These are phyloP conservation scores for Saposhnikovia divaricata DNA, from an alignment of 129 eudicot species.

Conservation along the genomic window DNA sequence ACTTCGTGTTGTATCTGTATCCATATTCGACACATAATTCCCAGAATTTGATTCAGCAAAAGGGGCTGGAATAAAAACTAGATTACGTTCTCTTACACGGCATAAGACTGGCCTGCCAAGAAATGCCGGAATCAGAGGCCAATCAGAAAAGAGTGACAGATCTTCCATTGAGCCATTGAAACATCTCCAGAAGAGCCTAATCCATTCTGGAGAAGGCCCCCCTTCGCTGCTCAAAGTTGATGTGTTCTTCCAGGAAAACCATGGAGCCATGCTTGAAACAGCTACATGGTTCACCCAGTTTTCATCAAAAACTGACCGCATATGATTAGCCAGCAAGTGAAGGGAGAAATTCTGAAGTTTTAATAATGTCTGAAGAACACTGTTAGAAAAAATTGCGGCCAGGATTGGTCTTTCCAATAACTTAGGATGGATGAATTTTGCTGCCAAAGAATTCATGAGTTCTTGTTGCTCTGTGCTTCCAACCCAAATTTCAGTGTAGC, in stretches of 20 bases:
- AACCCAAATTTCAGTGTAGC: slow-evolving; percentile 70
- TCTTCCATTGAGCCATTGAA: slow-evolving; percentile 61
- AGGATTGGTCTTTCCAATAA: slow-evolving; percentile 71
- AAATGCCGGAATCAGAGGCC: slow-evolving; percentile 97
- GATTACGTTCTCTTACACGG: slow-evolving; percentile 77
- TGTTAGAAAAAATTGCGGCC: slow-evolving; percentile 48
- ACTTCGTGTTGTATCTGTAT: slow-evolving; percentile 25
- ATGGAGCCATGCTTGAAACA: slow-evolving; percentile 64
- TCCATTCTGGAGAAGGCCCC: slow-evolving; percentile 92
- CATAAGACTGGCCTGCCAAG: slow-evolving; percentile 95
- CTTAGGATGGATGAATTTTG: slow-evolving; percentile 65
- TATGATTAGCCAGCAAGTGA: slow-evolving; percentile 60
- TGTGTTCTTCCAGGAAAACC: slow-evolving; percentile 93
- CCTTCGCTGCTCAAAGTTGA: slow-evolving; percentile 50
- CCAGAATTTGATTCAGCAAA: slow-evolving; percentile 22
- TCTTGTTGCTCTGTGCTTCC: slow-evolving; percentile 79
- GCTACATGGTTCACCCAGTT: slow-evolving; percentile 88
- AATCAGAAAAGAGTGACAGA: slow-evolving; percentile 75
- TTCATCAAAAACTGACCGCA: slow-evolving; percentile 68
- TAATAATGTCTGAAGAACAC: slow-evolving; percentile 42
- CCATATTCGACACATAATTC: slow-evolving; percentile 22
- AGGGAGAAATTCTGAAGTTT: slow-evolving; percentile 66
- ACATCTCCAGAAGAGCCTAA: slow-evolving; percentile 72
- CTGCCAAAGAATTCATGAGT: slow-evolving; percentile 57
- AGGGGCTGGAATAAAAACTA: slow-evolving; percentile 73